Base-by-base conservation (phyloP, 139 green algal genomes). In the Yamagishiella unicocca region DNA sequence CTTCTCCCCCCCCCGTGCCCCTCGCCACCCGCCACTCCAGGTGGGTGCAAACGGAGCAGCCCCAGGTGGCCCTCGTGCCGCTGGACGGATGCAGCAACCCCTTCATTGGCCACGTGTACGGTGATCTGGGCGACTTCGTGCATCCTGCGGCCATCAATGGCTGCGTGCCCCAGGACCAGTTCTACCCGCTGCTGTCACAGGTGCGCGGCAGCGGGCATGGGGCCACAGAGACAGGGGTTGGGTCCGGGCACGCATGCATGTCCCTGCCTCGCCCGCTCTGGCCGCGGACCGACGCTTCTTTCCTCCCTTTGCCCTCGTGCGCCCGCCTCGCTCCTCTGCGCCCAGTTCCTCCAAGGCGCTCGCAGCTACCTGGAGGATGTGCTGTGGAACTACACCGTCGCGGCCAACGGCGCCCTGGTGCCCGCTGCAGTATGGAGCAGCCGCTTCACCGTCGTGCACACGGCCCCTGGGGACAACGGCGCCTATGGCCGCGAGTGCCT, bases 61-160 rank as follows among this genome's bases (percentile, higher is more conserved):
- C 70, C 27, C 31, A 75, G 8, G 70, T 82, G 19, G 54, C 33
- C 2, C 70, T 88, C 2, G 75, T 45, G 58, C 4, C 42, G 4
- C 10, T 45, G 29, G 19, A 33, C 42, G 80, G 72, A 70, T 92
- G 89, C 83, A 53, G 61, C 79, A 92, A 92, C 89, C 89, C 89
- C 14, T 87, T 77, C 31, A 7, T 85, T 0, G 77, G 77, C 2
- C 72, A 67, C 40, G 12, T 78, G 21, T 62, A 24, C 7, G 87
- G 80, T 5, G 45, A 77, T 61, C 87, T 88, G 46, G 79, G 70
- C 4, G 4, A 10, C 14, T 77, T 87, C 45, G 82, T 84, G 25
- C 27, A 25, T 6, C 78, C 72, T 1, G 1, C 19, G 0, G 3
- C 31, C n/a, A 81, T 90, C 80, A 43, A 19, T 3, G 82, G 88